Evolutionary conservation across 768 basidiomycete species (phyloP).

Genomic region (Mycena vulgaris): DNA sequence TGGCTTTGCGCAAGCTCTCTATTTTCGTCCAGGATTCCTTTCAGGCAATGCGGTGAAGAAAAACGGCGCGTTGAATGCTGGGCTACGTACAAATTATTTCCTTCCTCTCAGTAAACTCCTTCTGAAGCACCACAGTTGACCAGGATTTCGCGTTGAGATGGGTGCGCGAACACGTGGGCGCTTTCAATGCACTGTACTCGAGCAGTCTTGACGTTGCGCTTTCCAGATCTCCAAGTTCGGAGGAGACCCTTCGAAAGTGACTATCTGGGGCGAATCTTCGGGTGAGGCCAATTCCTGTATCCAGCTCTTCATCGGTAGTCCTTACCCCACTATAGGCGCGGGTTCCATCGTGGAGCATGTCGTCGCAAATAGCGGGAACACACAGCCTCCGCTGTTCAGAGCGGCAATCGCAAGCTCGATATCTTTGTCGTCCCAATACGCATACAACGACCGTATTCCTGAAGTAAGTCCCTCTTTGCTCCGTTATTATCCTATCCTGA

Average conservation of each 20-base stretch:
- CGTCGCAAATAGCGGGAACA: constrained; percentile 50
- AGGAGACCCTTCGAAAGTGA: too few species aligned
- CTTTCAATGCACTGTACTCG: too few species aligned
- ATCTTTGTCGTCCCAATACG: constrained; percentile 50
- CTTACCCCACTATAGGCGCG: too few species aligned
- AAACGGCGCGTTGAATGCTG: constrained; percentile 48
- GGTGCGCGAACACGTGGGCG: too few species aligned
- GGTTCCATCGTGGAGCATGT: constrained; percentile 52
- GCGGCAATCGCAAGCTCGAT: constrained; percentile 51
- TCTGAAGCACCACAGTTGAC: neutral
- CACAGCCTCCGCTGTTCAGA: constrained; percentile 48
- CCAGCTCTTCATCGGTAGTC: too few species aligned
- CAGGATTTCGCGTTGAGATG: neutral
- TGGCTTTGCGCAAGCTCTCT: too few species aligned
- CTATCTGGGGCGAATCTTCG: too few species aligned
- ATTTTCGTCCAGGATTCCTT: constrained; percentile 40
- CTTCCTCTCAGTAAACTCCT: neutral
- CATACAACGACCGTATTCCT: constrained; percentile 48
- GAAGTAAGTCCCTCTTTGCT: constrained; percentile 22
- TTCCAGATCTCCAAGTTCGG: constrained; percentile 23
- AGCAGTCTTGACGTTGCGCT: too few species aligned
- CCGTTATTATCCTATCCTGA: neutral
- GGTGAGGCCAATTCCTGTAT: too few species aligned
- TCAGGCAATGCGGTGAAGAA: constrained; percentile 45
- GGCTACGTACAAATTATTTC: constrained; percentile 40